Base-by-base conservation (phyloP, 225 moss, liverwort and hornwort genomes). In the Lunularia cruciata region DNA sequence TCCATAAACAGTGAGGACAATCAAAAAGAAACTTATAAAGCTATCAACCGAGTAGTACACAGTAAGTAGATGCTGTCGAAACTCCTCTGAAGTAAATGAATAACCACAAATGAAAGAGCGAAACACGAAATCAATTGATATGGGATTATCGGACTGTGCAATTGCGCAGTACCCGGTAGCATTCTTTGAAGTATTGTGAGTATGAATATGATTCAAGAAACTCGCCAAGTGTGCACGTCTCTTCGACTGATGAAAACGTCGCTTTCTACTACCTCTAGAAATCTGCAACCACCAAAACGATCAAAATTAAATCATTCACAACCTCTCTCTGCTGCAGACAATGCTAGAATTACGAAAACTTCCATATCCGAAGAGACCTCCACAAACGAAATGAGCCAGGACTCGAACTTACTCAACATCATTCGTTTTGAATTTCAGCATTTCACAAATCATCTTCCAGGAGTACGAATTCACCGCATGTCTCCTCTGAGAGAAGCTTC, bases 401-500 rank as follows among this genome's bases (percentile, higher is more conserved):
- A 37, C 8, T 22, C 43, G 25, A 12, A 51, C 52, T 76, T 83
- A 91, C 90, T 82, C 87, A 31, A 89, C 75, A 30, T 86, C 93
- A 32, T 98, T 93, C 4, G 75, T 77, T 40, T 93, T 83, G 78
- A 98, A 93, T 31, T 77, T 83, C 2, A 87, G 34, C 23, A 93
- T 85, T 70, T 98, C 98, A 3, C 70, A 81, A 38, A 98, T 77
- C 98, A 98, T 98, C 13, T 76, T 80, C 35, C 81, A 83, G 63
- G 93, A 98, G 60, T 49, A 88, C 2, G 98, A 89, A 34, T 91
- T 86, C 13, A 88, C 0, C 10, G 67, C 25, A 70, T 93, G 93
- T 32, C 76, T 70, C 68, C 87, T 91, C 73, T 98, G 98, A 0
- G 91, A 93, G 20, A 98, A 98, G 0, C 93, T 56, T 19, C 90